Base-by-base conservation (phyloP, 495 filamentous ascomycete genomes). In the Annulohypoxylon moriforme region DNA sequence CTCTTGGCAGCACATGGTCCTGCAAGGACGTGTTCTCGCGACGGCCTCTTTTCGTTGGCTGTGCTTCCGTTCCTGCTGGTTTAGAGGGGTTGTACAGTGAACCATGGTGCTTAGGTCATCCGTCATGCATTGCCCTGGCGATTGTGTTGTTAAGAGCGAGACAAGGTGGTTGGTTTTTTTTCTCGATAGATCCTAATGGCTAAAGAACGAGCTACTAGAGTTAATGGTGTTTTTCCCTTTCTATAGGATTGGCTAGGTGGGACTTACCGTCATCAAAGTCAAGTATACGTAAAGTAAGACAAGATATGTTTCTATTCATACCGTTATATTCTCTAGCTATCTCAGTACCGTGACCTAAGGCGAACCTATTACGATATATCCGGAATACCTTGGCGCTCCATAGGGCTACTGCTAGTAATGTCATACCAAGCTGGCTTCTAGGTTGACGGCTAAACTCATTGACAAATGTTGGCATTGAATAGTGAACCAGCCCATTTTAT, bases 1-100 rank as follows among this genome's bases (percentile, higher is more conserved):
- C 53, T 14, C 38, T 50, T 60, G 58, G 58, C 58, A 61, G 38
- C 52, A 34, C 52, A 36, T 34, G 29, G 52, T 27, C 31, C 31
- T 56, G 52, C 31, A 16, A 36, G 29, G 52, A 36, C 16, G 22
- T 22, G 29, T 14, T 36, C n/a, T 5, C 8, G 7, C 24, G 11
- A 20, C 11, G 22, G 46, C 1, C 24, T 24, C 11, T 14, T 20
- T n/a, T 34, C 7, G 29, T 34, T 55, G 29, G 50, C 14, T 34
- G 50, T 20, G 7, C 1, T 13, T 40, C 11, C 36, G 36, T 40
- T 33, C 24, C 9, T 55, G 3, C 22, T 16, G 47, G 47, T 29
- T 52, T 27, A 11, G 47, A 27, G 14, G 24, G 10, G 24, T 52
- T 24, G 24, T 29, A 52, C 40, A 3, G 6, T 44, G 40, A 20